Evolutionary conservation across 108 stramenopile genomes (phyloP).

Genomic region (Asterionellopsis glacialis): DNA sequence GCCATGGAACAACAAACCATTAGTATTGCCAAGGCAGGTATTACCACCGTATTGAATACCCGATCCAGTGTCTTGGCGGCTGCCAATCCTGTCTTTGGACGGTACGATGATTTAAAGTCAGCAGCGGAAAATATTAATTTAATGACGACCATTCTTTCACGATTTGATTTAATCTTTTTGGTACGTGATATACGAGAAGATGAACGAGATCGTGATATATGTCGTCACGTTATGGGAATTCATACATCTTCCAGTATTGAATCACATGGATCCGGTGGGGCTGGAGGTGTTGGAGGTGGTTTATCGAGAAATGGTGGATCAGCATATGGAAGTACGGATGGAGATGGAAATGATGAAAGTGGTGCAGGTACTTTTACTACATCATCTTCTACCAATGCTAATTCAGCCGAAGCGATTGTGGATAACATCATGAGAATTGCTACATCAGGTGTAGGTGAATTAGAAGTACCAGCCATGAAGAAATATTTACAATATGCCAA

Average conservation of each 20-base stretch:
- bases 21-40: conserved; percentile 97
- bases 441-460: conserved; percentile 74
- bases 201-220: conserved; percentile 92
- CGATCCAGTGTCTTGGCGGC: conserved; percentile 92
- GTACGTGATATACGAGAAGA: conserved; percentile 96
- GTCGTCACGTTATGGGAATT: conserved; percentile 96
- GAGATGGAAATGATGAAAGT: conserved; percentile 13
- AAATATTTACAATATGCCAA: conserved; percentile 97
- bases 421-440: conserved; percentile 83
- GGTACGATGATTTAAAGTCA: conserved; percentile 95
- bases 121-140: conserved; percentile 98
- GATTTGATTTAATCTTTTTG: conserved; percentile 98
- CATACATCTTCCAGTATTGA: conserved; percentile 51
- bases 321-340: conserved; percentile 6
- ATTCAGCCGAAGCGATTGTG: conserved; percentile 75
- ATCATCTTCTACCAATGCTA: conserved; percentile 32
- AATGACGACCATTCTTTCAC: conserved; percentile 95
- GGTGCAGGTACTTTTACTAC: background rate
- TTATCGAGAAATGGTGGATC: background rate
- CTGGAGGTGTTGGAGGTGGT: background rate
- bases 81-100: conserved; percentile 98
- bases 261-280: background rate
- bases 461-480: conserved; percentile 93
- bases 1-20: conserved; percentile 99
- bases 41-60: conserved; percentile 96